phyloP scores from a whole-genome alignment of 257 asterid species.

The Solanum raphanifolium region DNA sequence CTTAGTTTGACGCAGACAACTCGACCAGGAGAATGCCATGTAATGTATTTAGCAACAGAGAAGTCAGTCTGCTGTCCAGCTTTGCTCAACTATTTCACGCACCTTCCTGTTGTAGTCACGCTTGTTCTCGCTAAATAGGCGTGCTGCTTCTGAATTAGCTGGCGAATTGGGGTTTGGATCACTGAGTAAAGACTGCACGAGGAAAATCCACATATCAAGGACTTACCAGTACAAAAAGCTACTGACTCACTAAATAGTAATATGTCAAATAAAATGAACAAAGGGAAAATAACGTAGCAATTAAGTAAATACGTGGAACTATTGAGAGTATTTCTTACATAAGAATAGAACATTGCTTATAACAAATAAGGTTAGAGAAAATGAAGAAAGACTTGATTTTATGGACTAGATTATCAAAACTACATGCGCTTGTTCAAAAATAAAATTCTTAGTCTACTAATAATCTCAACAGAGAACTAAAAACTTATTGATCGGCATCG shows the following conservation, averaged over 20 bases:
- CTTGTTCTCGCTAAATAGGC: slow-evolving; percentile 66
- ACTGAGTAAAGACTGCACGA: slow-evolving; percentile 58
- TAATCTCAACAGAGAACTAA: neutral
- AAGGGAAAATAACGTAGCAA: neutral
- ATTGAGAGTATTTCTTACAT: neutral
- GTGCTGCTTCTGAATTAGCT: slow-evolving; percentile 81
- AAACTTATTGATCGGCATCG: neutral
- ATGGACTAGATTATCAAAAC: neutral
- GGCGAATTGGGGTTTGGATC: slow-evolving; percentile 81
- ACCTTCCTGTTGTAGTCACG: slow-evolving; percentile 80
- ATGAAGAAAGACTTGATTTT: neutral
- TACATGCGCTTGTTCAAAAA: neutral
- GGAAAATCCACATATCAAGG: neutral
- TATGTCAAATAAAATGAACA: neutral
- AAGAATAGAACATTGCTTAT: neutral
- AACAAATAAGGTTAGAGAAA: neutral
- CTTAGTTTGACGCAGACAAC: slow-evolving; percentile 11
- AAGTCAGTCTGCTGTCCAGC: slow-evolving; percentile 73
- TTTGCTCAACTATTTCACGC: slow-evolving; percentile 75
- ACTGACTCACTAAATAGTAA: neutral
- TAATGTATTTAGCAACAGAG: neutral
- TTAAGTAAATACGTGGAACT: neutral
- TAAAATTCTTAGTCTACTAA: neutral
- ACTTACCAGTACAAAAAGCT: neutral
- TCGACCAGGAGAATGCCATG: slow-evolving; percentile 19